These are phyloP conservation scores for Zhuliangozyma parablackwelliae DNA, from an alignment of 1,139 yeast species.

Conservation along the genomic window DNA sequence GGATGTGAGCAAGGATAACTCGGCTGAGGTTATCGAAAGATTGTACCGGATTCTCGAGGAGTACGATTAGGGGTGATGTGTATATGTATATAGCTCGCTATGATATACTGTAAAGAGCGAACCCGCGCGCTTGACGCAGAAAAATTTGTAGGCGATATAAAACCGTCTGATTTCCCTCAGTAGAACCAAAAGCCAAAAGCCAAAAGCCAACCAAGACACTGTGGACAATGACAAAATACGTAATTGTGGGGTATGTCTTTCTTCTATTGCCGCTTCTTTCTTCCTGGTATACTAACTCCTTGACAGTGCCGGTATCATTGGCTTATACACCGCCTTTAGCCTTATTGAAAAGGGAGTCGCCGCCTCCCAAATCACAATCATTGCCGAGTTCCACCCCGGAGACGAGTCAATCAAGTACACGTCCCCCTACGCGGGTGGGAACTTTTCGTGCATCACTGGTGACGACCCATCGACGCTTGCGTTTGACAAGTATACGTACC, in stretches of 20 bases:
- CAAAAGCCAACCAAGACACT: not conserved
- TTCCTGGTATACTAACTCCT: not conserved
- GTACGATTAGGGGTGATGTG: constrained; percentile 11
- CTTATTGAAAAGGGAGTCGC: constrained; percentile 43
- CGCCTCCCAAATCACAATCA: constrained; percentile 47
- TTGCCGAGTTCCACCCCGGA: constrained; percentile 68
- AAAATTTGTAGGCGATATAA: no score
- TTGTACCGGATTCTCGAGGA: constrained; percentile 40
- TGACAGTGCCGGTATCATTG: constrained; percentile 62
- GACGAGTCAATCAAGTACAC: constrained; percentile 68
- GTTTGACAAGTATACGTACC: constrained; percentile 55
- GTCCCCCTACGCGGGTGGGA: constrained; percentile 81
- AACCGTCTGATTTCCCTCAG: not conserved
- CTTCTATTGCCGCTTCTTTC: no score
- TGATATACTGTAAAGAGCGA: no score
- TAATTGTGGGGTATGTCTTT: constrained; percentile 28
- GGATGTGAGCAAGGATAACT: constrained; percentile 56
- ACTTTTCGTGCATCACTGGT: constrained; percentile 63
- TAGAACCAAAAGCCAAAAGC: not conserved
- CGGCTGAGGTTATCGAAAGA: constrained; percentile 48
- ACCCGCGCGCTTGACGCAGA: no score
- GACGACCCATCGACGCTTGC: constrained; percentile 47
- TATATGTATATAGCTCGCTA: no score
- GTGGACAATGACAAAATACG: constrained; percentile 22
- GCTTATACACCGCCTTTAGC: constrained; percentile 59